Evolutionary conservation across 805 yeast genomes (phyloP).

Genomic region (Ogataea angusta): DNA sequence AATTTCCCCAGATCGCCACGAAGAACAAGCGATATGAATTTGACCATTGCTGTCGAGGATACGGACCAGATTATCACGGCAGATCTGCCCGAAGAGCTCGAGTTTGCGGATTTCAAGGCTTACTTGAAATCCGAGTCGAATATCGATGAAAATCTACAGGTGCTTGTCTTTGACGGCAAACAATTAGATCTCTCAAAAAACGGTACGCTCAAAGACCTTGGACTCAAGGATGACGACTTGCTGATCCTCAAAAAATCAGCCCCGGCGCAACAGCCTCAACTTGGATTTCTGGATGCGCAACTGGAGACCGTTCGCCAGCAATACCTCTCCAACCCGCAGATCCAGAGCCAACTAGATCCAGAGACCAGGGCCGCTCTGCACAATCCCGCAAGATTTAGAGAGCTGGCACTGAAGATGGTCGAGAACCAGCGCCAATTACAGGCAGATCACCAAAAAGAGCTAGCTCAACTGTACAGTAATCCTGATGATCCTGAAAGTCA

Average conservation of each 20-base stretch:
- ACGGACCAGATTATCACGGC: conserved; percentile 50
- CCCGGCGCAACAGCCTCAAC: conserved; percentile 16
- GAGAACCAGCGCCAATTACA: conserved; percentile 21
- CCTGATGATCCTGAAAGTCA: conserved; percentile 74
- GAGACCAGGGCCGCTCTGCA: conserved; percentile 15
- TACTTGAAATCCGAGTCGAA: conserved; percentile 68
- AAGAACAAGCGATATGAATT: conserved; percentile 37
- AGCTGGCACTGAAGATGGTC: conserved; percentile 34
- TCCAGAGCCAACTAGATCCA: conserved; percentile 28
- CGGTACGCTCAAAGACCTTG: conserved; percentile 43
- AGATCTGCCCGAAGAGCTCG: conserved; percentile 65
- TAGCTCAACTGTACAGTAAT: conserved; percentile 51
- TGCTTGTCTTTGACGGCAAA: conserved; percentile 46
- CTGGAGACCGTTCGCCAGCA: conserved; percentile 51
- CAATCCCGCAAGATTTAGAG: conserved; percentile 28
- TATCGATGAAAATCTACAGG: conserved; percentile 44
- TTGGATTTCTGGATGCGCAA: conserved; percentile 28
- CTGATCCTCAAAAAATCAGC: conserved; percentile 38
- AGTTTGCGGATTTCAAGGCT: conserved; percentile 66
- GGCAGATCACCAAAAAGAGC: conserved; percentile 34
- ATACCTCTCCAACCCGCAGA: conserved; percentile 39
- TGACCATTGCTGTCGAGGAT: conserved; percentile 48
- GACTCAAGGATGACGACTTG: conserved; percentile 57
- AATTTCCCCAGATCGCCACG: conserved; percentile 3
- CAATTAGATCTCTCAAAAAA: conserved; percentile 31